Conservation (phyloP, 1,139 yeast species). For the Yamadazyma dushanensis region DNA sequence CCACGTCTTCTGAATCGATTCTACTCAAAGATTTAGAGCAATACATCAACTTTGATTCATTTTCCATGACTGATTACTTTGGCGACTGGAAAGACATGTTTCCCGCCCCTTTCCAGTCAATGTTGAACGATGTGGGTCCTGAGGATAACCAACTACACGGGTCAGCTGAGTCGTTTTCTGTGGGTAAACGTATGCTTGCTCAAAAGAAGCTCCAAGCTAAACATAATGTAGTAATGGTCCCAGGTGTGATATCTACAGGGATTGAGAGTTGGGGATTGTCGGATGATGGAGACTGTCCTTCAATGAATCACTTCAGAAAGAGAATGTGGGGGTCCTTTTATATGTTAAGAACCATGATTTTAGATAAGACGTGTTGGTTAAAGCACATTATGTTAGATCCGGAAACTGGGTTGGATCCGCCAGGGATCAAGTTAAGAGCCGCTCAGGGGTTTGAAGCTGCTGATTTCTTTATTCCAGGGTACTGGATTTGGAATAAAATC, state of each 20-base stretch:
- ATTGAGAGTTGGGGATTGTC: slow-evolving; percentile 87
- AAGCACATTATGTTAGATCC: slow-evolving; percentile 87
- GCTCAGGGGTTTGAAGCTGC: slow-evolving; percentile 98
- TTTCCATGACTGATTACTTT: slow-evolving; percentile 35
- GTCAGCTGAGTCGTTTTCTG: slow-evolving; percentile 81
- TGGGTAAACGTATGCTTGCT: slow-evolving; percentile 65
- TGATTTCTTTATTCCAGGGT: slow-evolving; percentile 94
- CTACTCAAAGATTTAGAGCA: slow-evolving; percentile 50
- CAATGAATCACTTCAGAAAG: slow-evolving; percentile 81
- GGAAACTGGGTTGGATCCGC: slow-evolving; percentile 90
- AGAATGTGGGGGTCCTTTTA: slow-evolving; percentile 96
- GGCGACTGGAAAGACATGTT: slow-evolving; percentile 63
- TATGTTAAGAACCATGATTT: slow-evolving; percentile 88
- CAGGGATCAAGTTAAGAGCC: slow-evolving; percentile 74
- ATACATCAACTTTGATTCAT: slow-evolving; percentile 53
- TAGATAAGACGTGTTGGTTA: slow-evolving; percentile 92
- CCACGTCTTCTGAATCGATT: slow-evolving; percentile 46
- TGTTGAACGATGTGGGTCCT: slow-evolving; percentile 55
- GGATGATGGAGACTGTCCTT: slow-evolving; percentile 68
- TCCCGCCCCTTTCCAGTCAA: slow-evolving; percentile 63
- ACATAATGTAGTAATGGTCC: slow-evolving; percentile 86
- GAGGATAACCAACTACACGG: slow-evolving; percentile 41
- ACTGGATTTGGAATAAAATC: slow-evolving; percentile 98
- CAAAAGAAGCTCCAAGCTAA: slow-evolving; percentile 54
- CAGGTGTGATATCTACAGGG: slow-evolving; percentile 95